Evolutionary conservation across 2,329 filamentous ascomycete genomes (phyloP), one percentile per base, ranked within the genome.

Genomic region (Diaporthe aspalathi): DNA sequence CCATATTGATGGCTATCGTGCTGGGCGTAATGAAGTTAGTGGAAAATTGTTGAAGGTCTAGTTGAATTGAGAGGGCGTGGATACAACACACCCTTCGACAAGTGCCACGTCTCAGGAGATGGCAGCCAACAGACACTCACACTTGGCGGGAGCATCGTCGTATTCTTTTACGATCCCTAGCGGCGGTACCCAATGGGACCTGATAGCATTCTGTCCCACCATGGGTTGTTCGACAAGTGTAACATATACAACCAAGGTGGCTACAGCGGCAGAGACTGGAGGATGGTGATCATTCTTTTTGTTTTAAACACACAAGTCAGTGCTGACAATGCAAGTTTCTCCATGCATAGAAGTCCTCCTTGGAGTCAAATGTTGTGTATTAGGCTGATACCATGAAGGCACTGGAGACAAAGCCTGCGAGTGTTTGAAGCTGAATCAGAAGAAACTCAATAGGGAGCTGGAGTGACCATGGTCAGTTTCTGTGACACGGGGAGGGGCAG

Each of bases 281-380:
- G 17, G 12, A 47, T 4, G 20, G 1, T 12, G 47, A n/a, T 12
- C 14, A 22, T 17, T 16, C 8, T 6, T 17, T 24, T 35, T 6
- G 20, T 63, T 32, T 35, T n/a, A 45, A 24, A 22, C 6, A 63
- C 68, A 57, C n/a, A 47, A 32, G 65, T 35, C 47, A 29, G 29
- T 8, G 17, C 53, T 63, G 35, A 20, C 35, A 47, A 57, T 29
- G 43, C 24, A 16, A 24, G 5, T 24, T 35, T 53, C 50, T 63
- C 47, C 29, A 20, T 20, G 11, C 17, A 12, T 11, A 53, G 17
- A 6, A 43, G 20, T 57, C 20, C 5, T 32, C 3, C 11, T n/a
- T 43, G 22, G 22, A 7, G 7, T n/a, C 1, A 7, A 9, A 7
- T 1, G 9, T 20, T 53, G 1, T 12, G 27, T 32, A 35, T 38